Conservation (phyloP, 2,329 filamentous ascomycete genomes). For the Ceratocystis huliohia region DNA sequence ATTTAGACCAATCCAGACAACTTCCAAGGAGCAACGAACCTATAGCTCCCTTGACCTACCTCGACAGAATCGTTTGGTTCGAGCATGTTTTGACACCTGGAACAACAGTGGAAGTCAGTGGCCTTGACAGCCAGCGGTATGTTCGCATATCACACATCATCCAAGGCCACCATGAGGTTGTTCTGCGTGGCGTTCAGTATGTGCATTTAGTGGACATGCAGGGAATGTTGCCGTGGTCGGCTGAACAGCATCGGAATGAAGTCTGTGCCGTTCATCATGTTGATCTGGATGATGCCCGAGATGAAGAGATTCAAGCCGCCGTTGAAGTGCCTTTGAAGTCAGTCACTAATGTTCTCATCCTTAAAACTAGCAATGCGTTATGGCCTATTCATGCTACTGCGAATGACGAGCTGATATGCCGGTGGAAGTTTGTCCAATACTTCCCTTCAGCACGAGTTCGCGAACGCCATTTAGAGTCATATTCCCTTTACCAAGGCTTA, state of each 20-base stretch:
- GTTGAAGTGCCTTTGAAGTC: slow-evolving; percentile 32
- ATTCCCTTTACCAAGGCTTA: slow-evolving; percentile 26
- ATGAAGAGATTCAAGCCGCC: slow-evolving; percentile 28
- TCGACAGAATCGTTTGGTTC: neutral
- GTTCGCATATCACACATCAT: slow-evolving; percentile 31
- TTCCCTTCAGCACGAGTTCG: slow-evolving; percentile 23
- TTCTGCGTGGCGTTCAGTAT: slow-evolving; percentile 31
- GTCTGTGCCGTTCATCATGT: slow-evolving; percentile 34
- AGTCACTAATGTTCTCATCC: slow-evolving; percentile 31
- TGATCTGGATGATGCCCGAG: slow-evolving; percentile 28
- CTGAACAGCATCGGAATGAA: slow-evolving; percentile 31
- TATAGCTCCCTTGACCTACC: neutral
- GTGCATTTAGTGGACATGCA: slow-evolving; percentile 28
- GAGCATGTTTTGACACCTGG: neutral
- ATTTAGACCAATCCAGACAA: neutral
- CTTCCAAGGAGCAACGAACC: slow-evolving; percentile 11
- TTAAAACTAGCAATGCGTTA: slow-evolving; percentile 44
- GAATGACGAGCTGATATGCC: slow-evolving; percentile 36
- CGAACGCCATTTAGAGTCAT: slow-evolving; percentile 19
- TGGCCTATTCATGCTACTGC: slow-evolving; percentile 32
- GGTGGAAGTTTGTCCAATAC: slow-evolving; percentile 35
- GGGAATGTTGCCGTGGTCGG: slow-evolving; percentile 28
- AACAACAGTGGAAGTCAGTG: slow-evolving; percentile 15
- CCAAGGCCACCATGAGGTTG: slow-evolving; percentile 21
- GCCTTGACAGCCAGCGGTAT: slow-evolving; percentile 19